Evolutionary conservation across 768 basidiomycete species (phyloP).

Genomic region (Tylopilus vinaceipallidus): DNA sequence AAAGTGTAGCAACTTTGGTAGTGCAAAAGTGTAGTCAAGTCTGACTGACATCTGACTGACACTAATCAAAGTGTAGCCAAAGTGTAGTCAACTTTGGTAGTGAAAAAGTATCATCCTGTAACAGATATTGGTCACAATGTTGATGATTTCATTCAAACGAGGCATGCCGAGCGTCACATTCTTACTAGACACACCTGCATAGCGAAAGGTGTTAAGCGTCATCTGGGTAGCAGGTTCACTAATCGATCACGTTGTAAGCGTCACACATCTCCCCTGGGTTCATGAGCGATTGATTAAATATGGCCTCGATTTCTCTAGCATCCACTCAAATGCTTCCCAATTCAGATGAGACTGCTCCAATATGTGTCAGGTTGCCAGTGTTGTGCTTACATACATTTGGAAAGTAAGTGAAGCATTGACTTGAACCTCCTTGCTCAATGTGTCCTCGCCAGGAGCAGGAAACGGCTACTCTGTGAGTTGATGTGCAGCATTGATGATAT

Average conservation of each 20-base stretch:
- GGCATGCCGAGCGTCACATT: slow-evolving; percentile 99
- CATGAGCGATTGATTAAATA: slow-evolving; percentile 90
- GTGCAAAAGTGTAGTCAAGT: no score
- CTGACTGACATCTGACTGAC: no score
- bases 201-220: slow-evolving; percentile 99
- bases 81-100: no score
- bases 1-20: no score
- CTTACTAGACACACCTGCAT: slow-evolving; percentile 99
- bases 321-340: slow-evolving; percentile 96
- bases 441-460: slow-evolving; percentile 85
- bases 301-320: slow-evolving; percentile 88
- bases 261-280: slow-evolving; percentile 99
- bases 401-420: slow-evolving; percentile 88
- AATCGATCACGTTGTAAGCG: slow-evolving; percentile 95
- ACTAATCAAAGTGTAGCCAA: no score
- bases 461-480: slow-evolving; percentile 75
- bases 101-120: no score
- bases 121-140: slow-evolving; percentile 97
- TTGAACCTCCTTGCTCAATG: slow-evolving; percentile 74
- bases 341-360: slow-evolving; percentile 87
- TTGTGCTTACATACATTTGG: slow-evolving; percentile 89
- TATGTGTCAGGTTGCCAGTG: slow-evolving; percentile 82
- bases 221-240: slow-evolving; percentile 99
- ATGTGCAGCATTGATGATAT: slow-evolving; percentile 78
- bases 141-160: slow-evolving; percentile 98